Conservation (phyloP, 768 basidiomycete species). For the Tricholoma bakamatsutake region DNA sequence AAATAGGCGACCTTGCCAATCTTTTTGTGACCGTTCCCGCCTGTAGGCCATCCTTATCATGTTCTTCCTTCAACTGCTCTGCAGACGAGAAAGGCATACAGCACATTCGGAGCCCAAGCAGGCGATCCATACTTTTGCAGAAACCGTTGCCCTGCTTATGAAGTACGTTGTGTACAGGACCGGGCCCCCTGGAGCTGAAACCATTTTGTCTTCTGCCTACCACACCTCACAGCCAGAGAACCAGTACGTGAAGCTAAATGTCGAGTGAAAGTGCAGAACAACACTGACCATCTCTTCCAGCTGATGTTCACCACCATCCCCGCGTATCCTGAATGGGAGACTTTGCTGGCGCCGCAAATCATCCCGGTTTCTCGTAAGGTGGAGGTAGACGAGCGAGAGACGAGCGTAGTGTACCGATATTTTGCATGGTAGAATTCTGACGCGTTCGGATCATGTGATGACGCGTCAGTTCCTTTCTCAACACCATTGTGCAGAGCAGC, state of each 20-base stretch:
- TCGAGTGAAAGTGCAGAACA: conserved; percentile 95
- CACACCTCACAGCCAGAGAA: conserved; percentile 62
- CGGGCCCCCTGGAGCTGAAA: conserved; percentile 10
- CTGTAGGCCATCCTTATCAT: too few relatives aligned
- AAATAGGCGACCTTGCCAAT: too few relatives aligned
- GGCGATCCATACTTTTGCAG: conserved; percentile 83
- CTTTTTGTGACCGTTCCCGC: too few relatives aligned
- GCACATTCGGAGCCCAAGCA: conserved; percentile 78
- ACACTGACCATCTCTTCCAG: conserved; percentile 75
- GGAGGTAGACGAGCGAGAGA: too few relatives aligned
- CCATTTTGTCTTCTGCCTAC: background rate
- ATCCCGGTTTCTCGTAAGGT: conserved; percentile 82
- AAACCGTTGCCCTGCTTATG: conserved; percentile 80
- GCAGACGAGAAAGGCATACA: conserved; percentile 69
- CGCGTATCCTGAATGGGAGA: conserved; percentile 65
- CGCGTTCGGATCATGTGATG: too few relatives aligned
- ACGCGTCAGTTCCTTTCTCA: too few relatives aligned
- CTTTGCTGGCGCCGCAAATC: conserved; percentile 70
- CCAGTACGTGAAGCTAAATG: conserved; percentile 70
- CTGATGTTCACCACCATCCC: conserved; percentile 70
- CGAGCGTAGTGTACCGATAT: too few relatives aligned
- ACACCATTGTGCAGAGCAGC: too few relatives aligned
- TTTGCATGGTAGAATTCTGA: too few relatives aligned
- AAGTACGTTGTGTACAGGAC: conserved; percentile 34
- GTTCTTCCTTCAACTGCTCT: too few relatives aligned